Evolutionary conservation across 805 yeast genomes (phyloP).

Genomic region (Cyberlindnera maclurae): DNA sequence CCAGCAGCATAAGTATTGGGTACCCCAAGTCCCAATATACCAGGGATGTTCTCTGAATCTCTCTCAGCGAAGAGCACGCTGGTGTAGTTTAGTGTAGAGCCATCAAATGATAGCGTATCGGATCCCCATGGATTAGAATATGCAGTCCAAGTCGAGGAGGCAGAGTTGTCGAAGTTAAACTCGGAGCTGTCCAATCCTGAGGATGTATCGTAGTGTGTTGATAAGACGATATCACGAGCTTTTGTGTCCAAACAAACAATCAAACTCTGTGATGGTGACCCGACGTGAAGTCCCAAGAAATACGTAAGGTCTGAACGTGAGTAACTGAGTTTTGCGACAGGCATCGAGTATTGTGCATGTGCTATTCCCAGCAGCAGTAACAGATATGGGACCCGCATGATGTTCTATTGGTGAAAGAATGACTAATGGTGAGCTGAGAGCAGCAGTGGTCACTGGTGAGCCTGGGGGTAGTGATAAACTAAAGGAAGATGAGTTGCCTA

Average conservation of each 20-base stretch:
- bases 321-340: conserved; percentile 7
- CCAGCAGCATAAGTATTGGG: conserved; percentile 4
- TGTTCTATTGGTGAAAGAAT: conserved; percentile 1
- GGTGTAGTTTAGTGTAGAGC: conserved; percentile 1
- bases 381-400: not conserved
- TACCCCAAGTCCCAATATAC: conserved; percentile 6
- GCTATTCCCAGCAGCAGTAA: not conserved
- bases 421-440: conserved; percentile 5
- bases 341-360: not conserved
- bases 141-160: conserved; percentile 2
- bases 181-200: conserved; percentile 1
- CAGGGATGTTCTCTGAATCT: conserved; percentile 2
- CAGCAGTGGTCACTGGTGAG: not conserved
- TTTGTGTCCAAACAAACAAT: conserved; percentile 7
- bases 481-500: no score
- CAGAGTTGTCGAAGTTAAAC: conserved; percentile 3
- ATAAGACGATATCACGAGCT: conserved; percentile 10
- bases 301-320: conserved; percentile 2
- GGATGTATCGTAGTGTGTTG: conserved; percentile 1
- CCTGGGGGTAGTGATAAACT: no score
- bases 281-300: conserved; percentile 3
- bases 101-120: conserved; percentile 5
- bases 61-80: conserved; percentile 9
- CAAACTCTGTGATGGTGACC: conserved; percentile 7
- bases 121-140: conserved; percentile 9